Evolutionary conservation across 2,329 filamentous ascomycete genomes (phyloP), one percentile per base, ranked within the genome.

Genomic region (Penicillium fuscoglaucum): DNA sequence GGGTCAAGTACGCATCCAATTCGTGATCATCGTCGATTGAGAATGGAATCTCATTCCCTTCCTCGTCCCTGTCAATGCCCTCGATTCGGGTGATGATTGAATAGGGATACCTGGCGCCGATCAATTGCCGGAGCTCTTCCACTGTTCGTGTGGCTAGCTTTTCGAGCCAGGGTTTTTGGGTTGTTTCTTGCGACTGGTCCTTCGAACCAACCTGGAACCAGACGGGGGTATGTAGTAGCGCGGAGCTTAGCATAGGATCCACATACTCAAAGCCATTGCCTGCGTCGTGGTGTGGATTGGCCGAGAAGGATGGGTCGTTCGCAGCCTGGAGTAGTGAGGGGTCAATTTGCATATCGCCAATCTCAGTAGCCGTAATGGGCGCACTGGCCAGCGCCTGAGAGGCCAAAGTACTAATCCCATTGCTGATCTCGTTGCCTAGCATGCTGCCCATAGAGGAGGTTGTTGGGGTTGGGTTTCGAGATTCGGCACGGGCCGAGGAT

Each of bases 1-100:
- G 87, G 47, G 82, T 80, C 64, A 95, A 73, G 74, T 93, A 93
- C 0, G 87, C 87, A 59, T 83, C 82, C 61, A 95, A 72, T 75
- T 93, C 89, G 61, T 86, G 84, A 66, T 93, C 88, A 41, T 87
- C 82, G 55, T 87, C 87, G 65, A 93, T 87, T 55, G 81, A 76
- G 67, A 90, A 83, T 17, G 79, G 79, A 45, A 89, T 78, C 68
- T 90, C 88, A 50, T 80, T 80, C 6, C 84, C 86, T 62, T 80
- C 80, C 15, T 76, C 80, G 66, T 85, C 81, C 67, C 83, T 84
- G 51, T 90, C 79, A 28, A 90, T 74, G 2, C 89, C 90, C 66
- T 91, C 85, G 17, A 92, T 80, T 29, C 82, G 82, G 35, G 82
- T 75, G 51, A 88, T 84, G 15, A 82, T 68, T 0, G 82, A 82